Evolutionary conservation across 345 rosid genomes (phyloP).

Genomic region (Rhodamnia rubescens): DNA sequence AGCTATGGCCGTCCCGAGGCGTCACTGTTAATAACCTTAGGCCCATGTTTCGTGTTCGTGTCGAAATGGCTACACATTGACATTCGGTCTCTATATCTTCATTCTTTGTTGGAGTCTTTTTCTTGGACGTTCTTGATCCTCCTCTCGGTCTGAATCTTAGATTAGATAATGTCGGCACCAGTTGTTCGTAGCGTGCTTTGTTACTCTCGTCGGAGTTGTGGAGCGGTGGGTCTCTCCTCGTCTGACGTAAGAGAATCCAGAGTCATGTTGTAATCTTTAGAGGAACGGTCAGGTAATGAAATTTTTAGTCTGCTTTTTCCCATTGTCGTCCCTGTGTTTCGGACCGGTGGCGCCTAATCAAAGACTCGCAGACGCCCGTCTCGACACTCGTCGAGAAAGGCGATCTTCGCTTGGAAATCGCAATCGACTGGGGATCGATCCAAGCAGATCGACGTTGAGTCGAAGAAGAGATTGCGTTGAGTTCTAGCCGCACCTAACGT

Average conservation of each 20-base stretch:
- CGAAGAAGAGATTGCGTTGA: not conserved
- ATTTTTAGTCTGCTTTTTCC: not conserved
- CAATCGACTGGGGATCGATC: not conserved
- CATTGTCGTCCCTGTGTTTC: not conserved
- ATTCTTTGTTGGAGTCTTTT: conserved; percentile 5
- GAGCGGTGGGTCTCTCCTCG: not conserved
- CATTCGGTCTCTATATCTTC: conserved; percentile 10
- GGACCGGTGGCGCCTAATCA: not conserved
- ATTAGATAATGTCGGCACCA: not conserved
- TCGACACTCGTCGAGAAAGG: not conserved
- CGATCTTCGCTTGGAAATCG: not conserved
- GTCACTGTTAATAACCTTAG: not conserved
- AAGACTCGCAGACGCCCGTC: not conserved
- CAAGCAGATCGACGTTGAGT: not conserved
- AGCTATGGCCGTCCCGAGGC: not conserved
- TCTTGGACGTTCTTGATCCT: not conserved
- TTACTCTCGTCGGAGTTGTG: not conserved
- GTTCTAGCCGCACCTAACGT: not conserved
- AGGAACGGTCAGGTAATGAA: not conserved
- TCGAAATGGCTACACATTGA: not conserved
- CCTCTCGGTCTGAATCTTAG: not conserved
- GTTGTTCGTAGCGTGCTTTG: not conserved
- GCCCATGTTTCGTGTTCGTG: not conserved
- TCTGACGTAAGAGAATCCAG: not conserved
- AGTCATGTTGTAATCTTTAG: not conserved